phyloP scores from a whole-genome alignment of 331 rosid species.

The Malus hybrid region DNA sequence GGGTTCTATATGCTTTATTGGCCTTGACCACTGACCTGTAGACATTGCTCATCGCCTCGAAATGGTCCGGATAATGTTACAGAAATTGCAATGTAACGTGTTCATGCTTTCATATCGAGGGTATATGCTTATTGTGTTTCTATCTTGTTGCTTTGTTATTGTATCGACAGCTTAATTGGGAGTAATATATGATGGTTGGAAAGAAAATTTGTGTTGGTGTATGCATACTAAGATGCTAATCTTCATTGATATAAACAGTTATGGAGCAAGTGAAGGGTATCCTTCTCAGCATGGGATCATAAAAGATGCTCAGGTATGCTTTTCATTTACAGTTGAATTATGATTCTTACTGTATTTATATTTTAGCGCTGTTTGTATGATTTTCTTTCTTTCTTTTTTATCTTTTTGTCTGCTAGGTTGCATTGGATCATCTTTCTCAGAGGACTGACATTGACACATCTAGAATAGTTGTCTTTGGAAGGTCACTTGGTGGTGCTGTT shows the following conservation, averaged over 20 bases:
- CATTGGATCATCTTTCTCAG: constrained; percentile 93
- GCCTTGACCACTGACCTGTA: constrained; percentile 61
- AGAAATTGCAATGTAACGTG: constrained; percentile 76
- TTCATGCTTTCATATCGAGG: constrained; percentile 98
- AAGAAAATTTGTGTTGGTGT: neutral
- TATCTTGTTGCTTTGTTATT: neutral
- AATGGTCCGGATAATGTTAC: constrained; percentile 87
- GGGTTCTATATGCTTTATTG: constrained; percentile 14
- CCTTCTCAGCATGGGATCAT: constrained; percentile 95
- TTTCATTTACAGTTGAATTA: constrained; percentile 7
- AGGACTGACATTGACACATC: constrained; percentile 87
- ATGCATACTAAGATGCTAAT: constrained; percentile 3
- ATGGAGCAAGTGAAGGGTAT: constrained; percentile 96
- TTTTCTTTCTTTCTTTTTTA: constrained; percentile 5
- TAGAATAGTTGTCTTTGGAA: constrained; percentile 86
- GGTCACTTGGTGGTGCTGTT: constrained; percentile 99
- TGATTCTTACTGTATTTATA: neutral
- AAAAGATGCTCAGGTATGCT: constrained; percentile 82
- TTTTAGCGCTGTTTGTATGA: neutral
- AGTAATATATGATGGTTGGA: neutral
- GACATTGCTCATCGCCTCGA: constrained; percentile 99
- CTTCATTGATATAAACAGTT: constrained; percentile 35
- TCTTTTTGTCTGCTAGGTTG: constrained; percentile 49
- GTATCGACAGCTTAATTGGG: constrained; percentile 7
- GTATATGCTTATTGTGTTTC: constrained; percentile 26